Evolutionary conservation across 2,329 filamentous ascomycete genomes (phyloP).

Genomic region (Diaporthe amygdali): DNA sequence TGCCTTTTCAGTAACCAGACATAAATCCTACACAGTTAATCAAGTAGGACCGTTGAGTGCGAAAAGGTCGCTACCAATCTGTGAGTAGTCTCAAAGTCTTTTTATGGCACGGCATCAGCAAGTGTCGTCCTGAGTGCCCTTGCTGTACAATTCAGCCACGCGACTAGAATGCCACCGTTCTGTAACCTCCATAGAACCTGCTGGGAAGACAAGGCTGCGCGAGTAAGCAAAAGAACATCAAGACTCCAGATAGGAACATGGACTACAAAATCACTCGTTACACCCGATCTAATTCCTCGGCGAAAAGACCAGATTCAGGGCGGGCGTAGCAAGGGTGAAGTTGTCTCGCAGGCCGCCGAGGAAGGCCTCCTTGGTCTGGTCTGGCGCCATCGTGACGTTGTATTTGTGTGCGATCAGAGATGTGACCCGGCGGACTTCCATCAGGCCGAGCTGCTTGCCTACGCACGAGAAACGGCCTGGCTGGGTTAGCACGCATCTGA

Average conservation of each 20-base stretch:
- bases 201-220: neutral
- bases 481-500: neutral
- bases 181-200: neutral
- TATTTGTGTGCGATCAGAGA: conserved; percentile 28
- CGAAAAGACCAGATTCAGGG: conserved; percentile 9
- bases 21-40: too few species aligned
- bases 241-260: neutral
- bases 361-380: conserved; percentile 27
- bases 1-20: too few species aligned
- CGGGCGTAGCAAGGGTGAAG: conserved; percentile 24
- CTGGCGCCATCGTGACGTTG: conserved; percentile 25
- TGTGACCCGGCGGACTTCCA: conserved; percentile 20
- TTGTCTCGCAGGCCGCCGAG: conserved; percentile 29
- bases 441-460: conserved; percentile 21
- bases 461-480: conserved; percentile 21
- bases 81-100: neutral
- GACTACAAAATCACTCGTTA: neutral
- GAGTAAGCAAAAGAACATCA: neutral
- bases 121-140: neutral
- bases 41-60: too few species aligned
- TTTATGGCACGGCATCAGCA: neutral
- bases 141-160: too few species aligned
- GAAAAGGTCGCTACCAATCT: neutral
- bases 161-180: too few species aligned
- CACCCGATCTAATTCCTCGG: neutral